Base-by-base conservation (phyloP, 805 yeast species). In the Saturnispora silvae region DNA sequence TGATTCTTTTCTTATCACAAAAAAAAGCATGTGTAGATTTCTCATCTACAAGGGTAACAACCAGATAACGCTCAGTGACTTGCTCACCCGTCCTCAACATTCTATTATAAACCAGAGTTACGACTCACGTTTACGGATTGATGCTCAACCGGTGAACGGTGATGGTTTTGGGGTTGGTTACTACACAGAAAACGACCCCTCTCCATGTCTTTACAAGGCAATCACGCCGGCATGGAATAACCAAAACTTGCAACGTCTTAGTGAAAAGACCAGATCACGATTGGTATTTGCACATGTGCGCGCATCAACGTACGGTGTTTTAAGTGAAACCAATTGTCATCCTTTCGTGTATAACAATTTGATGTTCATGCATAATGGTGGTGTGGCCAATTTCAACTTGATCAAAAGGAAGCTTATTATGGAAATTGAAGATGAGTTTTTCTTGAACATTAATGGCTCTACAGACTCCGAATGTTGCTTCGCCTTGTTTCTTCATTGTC, bases 221-320 rank as follows among this genome's bases (percentile, higher is more conserved):
- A 92, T 87, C 33, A 92, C 98, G 0, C 98, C 98, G 0, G 94
- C 96, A 1, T 92, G 98, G 98, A 92, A 92, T 61, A 92, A 92
- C 57, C 75, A 82, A 51, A 92, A 92, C 52, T 63, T 92, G 40
- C 89, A 84, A 41, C 74, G 86, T 26, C 63, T 92, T 22, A 83
- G 96, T 0, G 84, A 77, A 51, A 85, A 89, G 63, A 92, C 98
- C 3, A 76, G 81, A 53, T 79, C 94, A 1, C 67, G 69, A 35
- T 61, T 87, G 34, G 84, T 89, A 2, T 92, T 92, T 64, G 98
- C 94, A 3, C 98, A 92, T 57, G 96, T 92, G 2, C 60, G 98
- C 43, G 97, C 98, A 0, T 82, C 95, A 0, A 92, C 98, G 0
- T 84, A 94, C 45, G 98, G 98, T 33, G 94, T 83, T 1, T 61